Percentiles rank a stretch among this genome's conserved stretches.
Conservation (phyloP, 371 early-diverging fungal species). For the Zancudomyces culisetae region DNA sequence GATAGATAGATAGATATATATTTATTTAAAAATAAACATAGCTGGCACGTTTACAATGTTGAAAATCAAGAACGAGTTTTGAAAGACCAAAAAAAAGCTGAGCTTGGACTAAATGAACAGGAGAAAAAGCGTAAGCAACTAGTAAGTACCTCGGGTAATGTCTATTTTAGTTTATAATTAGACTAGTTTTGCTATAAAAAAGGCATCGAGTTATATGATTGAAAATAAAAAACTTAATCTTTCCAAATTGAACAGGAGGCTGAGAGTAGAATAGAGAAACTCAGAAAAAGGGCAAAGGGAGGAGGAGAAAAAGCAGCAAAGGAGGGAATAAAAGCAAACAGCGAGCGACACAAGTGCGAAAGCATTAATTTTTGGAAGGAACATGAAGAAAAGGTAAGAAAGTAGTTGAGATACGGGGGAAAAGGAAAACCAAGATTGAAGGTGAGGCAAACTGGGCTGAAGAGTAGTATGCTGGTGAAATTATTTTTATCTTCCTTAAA, state of each 20-base stretch:
- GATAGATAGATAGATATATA: not conserved
- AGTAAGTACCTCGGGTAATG: not conserved
- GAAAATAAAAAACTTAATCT: not conserved
- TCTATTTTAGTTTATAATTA: too few relatives aligned
- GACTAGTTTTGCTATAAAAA: too few relatives aligned
- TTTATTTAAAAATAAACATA: not conserved
- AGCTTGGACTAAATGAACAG: not conserved
- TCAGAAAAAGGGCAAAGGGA: not conserved
- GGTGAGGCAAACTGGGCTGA: not conserved
- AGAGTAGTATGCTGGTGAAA: not conserved
- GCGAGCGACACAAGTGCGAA: too few relatives aligned
- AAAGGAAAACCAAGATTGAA: not conserved
- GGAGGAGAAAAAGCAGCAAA: too few relatives aligned
- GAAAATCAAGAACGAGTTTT: conserved; percentile 2
- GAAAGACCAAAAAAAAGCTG: not conserved
- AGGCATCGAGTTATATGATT: not conserved
- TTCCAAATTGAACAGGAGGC: not conserved
- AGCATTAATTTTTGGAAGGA: conserved; percentile 4
- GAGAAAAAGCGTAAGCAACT: not conserved
- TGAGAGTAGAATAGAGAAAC: not conserved
- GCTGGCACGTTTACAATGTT: conserved; percentile 3
- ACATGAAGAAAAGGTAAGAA: not conserved
- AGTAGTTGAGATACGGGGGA: not conserved
- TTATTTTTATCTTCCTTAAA: not conserved
- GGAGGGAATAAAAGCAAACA: too few relatives aligned